Percentiles rank a stretch among this genome's conserved stretches.
phyloP scores from a whole-genome alignment of 768 basidiomycete genomes.

The Gyrodon lividus region DNA sequence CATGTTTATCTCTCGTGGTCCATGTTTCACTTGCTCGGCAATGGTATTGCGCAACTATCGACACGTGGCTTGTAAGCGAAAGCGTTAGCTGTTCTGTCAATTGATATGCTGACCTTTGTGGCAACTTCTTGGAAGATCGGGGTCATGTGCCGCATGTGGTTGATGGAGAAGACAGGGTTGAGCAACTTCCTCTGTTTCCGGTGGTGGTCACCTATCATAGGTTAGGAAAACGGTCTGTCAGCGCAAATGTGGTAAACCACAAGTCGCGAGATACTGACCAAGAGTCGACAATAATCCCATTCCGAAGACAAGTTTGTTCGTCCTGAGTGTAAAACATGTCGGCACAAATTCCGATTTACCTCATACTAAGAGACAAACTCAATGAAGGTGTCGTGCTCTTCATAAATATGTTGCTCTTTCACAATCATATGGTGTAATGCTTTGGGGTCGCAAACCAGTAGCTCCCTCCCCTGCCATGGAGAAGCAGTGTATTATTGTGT shows the following conservation, averaged over 20 bases:
- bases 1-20: conserved; percentile 39
- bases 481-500: too few species aligned
- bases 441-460: conserved; percentile 48
- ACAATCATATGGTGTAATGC: conserved; percentile 48
- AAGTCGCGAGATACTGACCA: conserved; percentile 12
- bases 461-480: conserved; percentile 41
- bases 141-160: conserved; percentile 45
- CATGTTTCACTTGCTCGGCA: background rate
- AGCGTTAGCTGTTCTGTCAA: conserved; percentile 4
- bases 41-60: conserved; percentile 6
- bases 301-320: conserved; percentile 48
- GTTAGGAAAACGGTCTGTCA: conserved; percentile 8
- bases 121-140: conserved; percentile 47
- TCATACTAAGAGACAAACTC: conserved; percentile 36
- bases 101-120: conserved; percentile 37
- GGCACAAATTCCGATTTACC: background rate
- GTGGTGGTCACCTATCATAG: conserved; percentile 38
- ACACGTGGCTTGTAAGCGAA: conserved; percentile 8
- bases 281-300: conserved; percentile 39
- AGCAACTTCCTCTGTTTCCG: conserved; percentile 51
- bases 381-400: conserved; percentile 45
- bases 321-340: conserved; percentile 24
- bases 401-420: conserved; percentile 50
- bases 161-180: conserved; percentile 45
- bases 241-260: background rate